Evolutionary conservation across 2,329 filamentous ascomycete species (phyloP).

Genomic region (Colletotrichum sublineola): DNA sequence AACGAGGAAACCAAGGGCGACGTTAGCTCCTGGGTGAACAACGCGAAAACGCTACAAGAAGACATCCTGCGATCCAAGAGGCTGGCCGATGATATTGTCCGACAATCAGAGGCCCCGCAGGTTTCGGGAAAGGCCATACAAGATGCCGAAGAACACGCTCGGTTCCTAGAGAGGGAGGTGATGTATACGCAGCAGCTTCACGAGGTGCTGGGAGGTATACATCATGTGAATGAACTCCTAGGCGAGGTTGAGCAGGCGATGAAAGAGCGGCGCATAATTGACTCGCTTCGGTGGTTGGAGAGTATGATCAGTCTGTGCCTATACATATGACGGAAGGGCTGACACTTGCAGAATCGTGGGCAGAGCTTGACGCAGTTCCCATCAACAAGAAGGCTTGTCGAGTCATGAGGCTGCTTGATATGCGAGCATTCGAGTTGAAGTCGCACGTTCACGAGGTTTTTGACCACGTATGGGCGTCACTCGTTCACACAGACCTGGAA

Average conservation of each 20-base stretch:
- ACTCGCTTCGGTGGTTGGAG: constrained; percentile 70
- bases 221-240: constrained; percentile 71
- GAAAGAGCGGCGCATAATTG: constrained; percentile 67
- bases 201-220: constrained; percentile 64
- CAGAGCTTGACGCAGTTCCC: constrained; percentile 70
- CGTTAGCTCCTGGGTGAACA: constrained; percentile 86
- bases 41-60: constrained; percentile 85
- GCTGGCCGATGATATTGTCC: constrained; percentile 84
- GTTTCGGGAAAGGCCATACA: constrained; percentile 65
- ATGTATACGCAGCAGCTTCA: constrained; percentile 71
- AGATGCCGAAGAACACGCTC: constrained; percentile 66
- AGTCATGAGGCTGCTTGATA: constrained; percentile 73
- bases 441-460: constrained; percentile 75
- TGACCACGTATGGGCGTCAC: constrained; percentile 76
- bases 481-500: constrained; percentile 73
- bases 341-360: constrained; percentile 64
- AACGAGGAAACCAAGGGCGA: constrained; percentile 84
- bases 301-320: constrained; percentile 53
- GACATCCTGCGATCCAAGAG: constrained; percentile 86
- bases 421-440: constrained; percentile 75
- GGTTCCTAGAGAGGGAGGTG: constrained; percentile 70
- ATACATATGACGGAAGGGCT: constrained; percentile 38
- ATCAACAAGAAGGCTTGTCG: constrained; percentile 72
- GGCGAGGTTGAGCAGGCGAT: constrained; percentile 71
- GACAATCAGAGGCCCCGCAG: constrained; percentile 76